Conservation (phyloP, 768 basidiomycete genomes). For the Mycena epipterygia region DNA sequence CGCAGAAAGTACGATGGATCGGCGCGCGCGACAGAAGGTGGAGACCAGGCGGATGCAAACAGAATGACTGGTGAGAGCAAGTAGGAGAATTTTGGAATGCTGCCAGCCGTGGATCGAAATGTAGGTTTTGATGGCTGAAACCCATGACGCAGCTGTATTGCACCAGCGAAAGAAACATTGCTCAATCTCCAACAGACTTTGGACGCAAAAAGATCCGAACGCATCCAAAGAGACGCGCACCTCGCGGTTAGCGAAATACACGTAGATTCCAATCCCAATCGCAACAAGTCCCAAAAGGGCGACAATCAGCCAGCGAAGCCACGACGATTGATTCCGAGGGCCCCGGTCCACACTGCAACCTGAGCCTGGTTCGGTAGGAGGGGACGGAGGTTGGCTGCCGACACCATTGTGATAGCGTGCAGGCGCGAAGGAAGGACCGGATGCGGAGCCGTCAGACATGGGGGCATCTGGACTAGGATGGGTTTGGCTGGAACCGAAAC, state of each 20-base stretch:
- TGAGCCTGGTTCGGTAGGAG: not conserved
- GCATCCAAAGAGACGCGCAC: not conserved
- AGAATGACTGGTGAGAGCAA: not conserved
- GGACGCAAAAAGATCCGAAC: too few relatives aligned
- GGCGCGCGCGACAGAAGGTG: not conserved
- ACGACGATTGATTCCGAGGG: not conserved
- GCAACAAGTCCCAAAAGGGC: too few relatives aligned
- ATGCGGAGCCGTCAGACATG: too few relatives aligned
- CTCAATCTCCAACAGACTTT: not conserved
- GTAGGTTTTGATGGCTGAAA: not conserved
- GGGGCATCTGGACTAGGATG: too few relatives aligned
- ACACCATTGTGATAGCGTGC: too few relatives aligned
- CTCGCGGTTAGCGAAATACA: not conserved
- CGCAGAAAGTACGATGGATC: too few relatives aligned
- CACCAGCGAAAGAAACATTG: not conserved
- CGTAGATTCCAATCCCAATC: not conserved
- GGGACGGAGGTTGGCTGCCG: not conserved
- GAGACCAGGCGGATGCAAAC: not conserved
- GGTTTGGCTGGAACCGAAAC: too few relatives aligned
- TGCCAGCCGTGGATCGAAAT: not conserved
- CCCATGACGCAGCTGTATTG: not conserved
- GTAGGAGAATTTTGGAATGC: not conserved
- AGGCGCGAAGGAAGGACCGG: too few relatives aligned
- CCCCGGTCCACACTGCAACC: not conserved
- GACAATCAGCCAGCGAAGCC: too few relatives aligned